Conservation (phyloP, 345 rosid genomes). For the Litchi chinensis region DNA sequence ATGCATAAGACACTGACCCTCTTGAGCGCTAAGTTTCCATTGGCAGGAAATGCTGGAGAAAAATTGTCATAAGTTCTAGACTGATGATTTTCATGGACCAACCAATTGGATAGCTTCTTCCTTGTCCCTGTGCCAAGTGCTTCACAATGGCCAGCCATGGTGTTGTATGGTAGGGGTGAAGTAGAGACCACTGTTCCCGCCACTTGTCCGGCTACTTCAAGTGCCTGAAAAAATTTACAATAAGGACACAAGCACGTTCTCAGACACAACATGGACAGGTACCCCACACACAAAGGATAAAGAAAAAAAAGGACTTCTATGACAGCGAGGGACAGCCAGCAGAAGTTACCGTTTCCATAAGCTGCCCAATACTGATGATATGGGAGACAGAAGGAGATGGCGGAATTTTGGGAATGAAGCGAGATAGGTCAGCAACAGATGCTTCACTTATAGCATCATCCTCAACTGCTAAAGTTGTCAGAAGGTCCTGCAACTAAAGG, state of each 20-base stretch:
- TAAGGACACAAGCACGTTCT: neutral
- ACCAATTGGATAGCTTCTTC: conserved; percentile 90
- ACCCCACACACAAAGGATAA: neutral
- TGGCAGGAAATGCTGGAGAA: conserved; percentile 29
- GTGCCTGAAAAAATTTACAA: conserved; percentile 57
- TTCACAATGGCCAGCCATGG: conserved; percentile 86
- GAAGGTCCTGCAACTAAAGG: conserved; percentile 58
- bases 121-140: conserved; percentile 77
- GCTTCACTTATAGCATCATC: conserved; percentile 80
- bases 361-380: conserved; percentile 85
- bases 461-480: conserved; percentile 46
- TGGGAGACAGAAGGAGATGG: conserved; percentile 68
- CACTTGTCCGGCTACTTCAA: conserved; percentile 94
- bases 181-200: conserved; percentile 77
- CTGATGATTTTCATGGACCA: conserved; percentile 62
- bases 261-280: no score
- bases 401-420: conserved; percentile 57
- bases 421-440: conserved; percentile 58
- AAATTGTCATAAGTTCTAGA: conserved; percentile 25
- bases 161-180: conserved; percentile 83
- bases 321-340: neutral
- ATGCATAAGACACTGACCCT: conserved; percentile 39
- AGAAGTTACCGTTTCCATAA: conserved; percentile 76
- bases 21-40: conserved; percentile 37
- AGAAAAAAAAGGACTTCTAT: neutral